phyloP scores from a whole-genome alignment of 305 asterid genomes.

The Andrographis paniculata region DNA sequence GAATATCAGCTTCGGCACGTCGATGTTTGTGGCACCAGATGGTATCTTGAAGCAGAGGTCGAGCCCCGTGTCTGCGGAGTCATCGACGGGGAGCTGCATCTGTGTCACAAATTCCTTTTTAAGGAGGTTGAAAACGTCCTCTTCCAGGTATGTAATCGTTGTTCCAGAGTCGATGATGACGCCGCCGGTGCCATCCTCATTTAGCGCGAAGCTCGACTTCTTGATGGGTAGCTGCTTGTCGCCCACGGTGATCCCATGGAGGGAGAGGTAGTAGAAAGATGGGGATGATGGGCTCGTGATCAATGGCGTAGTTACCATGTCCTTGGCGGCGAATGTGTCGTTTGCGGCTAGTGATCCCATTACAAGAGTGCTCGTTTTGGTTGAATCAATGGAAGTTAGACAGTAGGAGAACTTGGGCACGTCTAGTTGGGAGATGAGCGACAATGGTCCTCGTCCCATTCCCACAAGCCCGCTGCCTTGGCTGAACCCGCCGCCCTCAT shows the following conservation, averaged over 20 bases:
- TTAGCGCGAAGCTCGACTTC: constrained; percentile 36
- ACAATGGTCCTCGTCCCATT: constrained; percentile 68
- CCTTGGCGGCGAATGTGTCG: neutral
- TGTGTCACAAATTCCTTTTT: constrained; percentile 44
- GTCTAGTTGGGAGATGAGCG: constrained; percentile 63
- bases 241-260: constrained; percentile 74
- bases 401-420: constrained; percentile 74
- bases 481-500: constrained; percentile 49
- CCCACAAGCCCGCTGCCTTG: constrained; percentile 84
- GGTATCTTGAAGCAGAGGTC: constrained; percentile 63
- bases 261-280: constrained; percentile 59
- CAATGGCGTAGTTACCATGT: constrained; percentile 49
- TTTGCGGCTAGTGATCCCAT: constrained; percentile 46
- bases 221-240: constrained; percentile 38
- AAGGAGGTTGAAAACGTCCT: constrained; percentile 33
- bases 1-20: constrained; percentile 55
- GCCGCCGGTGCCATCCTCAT: constrained; percentile 66
- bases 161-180: constrained; percentile 85
- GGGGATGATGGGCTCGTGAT: constrained; percentile 39
- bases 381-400: constrained; percentile 52
- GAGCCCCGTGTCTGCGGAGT: constrained; percentile 38
- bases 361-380: constrained; percentile 37
- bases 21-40: constrained; percentile 20
- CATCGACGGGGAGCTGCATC: constrained; percentile 38
- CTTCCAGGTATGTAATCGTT: constrained; percentile 56